Percentiles rank a stretch among this genome's conserved stretches.
These are phyloP conservation scores for Naganishia friedmannii DNA, from an alignment of 768 basidiomycete genomes.

Conservation along the genomic window DNA sequence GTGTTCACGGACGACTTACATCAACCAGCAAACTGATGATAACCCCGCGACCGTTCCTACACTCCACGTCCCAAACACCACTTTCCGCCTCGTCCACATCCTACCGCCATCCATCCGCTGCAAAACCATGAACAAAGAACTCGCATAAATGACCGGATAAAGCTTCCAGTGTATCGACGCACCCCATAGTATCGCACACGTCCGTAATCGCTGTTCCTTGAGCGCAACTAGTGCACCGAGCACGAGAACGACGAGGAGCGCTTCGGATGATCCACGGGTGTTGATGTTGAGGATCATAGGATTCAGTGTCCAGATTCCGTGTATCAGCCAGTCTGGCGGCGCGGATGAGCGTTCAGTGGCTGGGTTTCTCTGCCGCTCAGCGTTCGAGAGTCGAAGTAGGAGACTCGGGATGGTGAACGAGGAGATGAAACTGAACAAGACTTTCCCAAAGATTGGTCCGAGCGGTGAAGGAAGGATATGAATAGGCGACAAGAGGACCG, in stretches of 20 bases:
- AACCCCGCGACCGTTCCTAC: constrained; percentile 66
- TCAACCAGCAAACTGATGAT: constrained; percentile 64
- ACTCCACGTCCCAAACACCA: constrained; percentile 69
- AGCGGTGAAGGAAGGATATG: constrained; percentile 61
- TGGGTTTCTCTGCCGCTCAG: neutral
- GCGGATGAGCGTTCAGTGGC: neutral
- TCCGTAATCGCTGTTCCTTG: constrained; percentile 60
- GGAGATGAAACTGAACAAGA: constrained; percentile 79
- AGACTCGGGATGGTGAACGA: constrained; percentile 54
- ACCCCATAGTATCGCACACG: constrained; percentile 71
- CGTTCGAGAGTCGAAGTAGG: neutral
- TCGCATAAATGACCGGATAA: constrained; percentile 86
- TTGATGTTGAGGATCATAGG: constrained; percentile 94
- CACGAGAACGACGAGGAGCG: constrained; percentile 75
- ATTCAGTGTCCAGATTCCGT: constrained; percentile 73
- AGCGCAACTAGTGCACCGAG: constrained; percentile 64
- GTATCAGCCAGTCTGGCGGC: constrained; percentile 35
- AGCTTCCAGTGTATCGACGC: constrained; percentile 94
- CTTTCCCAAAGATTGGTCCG: constrained; percentile 80
- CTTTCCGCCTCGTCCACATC: constrained; percentile 51
- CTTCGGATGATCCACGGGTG: constrained; percentile 92
- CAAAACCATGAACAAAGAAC: constrained; percentile 63
- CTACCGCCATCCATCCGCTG: constrained; percentile 34
- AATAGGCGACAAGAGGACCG: constrained; percentile 77
- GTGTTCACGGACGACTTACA: constrained; percentile 59